Evolutionary conservation across 257 asterid genomes (phyloP).

Genomic region (Solanum tarijense): DNA sequence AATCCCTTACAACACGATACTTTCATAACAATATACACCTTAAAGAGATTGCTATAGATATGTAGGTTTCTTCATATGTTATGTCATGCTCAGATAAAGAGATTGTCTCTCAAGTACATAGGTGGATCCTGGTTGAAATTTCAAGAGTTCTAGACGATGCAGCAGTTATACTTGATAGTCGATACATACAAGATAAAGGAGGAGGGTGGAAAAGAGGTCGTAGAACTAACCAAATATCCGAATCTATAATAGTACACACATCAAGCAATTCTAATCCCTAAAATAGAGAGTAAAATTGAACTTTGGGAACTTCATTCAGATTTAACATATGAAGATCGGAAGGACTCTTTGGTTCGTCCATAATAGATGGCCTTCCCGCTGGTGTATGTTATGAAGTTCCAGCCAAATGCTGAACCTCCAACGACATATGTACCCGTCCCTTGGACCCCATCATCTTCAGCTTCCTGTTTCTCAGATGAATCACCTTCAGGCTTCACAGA

Average conservation of each 20-base stretch:
- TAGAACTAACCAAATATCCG: background rate
- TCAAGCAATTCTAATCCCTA: background rate
- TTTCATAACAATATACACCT: background rate
- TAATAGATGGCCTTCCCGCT: conserved; percentile 30
- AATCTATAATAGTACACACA: background rate
- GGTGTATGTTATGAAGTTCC: conserved; percentile 63
- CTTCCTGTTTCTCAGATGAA: conserved; percentile 8
- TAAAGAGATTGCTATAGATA: background rate
- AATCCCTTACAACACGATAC: background rate
- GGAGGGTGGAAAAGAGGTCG: background rate
- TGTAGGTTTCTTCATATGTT: background rate
- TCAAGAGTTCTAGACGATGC: background rate
- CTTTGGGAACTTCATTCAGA: background rate
- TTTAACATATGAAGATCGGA: conserved; percentile 40
- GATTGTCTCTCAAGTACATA: background rate
- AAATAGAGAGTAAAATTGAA: background rate
- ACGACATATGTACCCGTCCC: conserved; percentile 43
- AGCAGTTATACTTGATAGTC: background rate
- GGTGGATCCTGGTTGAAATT: background rate
- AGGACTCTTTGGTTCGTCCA: conserved; percentile 59
- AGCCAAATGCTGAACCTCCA: conserved; percentile 86
- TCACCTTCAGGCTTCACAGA: conserved; percentile 8
- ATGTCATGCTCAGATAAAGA: background rate
- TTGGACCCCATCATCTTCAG: conserved; percentile 12
- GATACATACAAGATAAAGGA: background rate